Conservation (phyloP, 108 stramenopile species). For the Parmales sp. region DNA sequence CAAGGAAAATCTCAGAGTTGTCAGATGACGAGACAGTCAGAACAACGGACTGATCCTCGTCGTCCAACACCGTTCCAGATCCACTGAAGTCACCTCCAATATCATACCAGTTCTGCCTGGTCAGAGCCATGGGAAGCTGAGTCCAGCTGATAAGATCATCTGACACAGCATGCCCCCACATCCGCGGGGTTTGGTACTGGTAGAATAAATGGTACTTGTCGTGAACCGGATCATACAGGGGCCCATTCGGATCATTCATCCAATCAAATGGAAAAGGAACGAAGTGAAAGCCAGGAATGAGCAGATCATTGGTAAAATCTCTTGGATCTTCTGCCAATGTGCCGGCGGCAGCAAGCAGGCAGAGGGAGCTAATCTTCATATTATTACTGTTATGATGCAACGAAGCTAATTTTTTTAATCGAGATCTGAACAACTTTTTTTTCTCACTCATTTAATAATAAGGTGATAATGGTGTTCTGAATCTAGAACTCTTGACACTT, state of each 20-base stretch:
- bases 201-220: slow-evolving; percentile 17
- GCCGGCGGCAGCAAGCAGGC: too few species aligned
- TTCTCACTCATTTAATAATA: too few species aligned
- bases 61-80: slow-evolving; percentile 4
- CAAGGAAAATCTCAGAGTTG: slow-evolving; percentile 8
- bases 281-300: not conserved
- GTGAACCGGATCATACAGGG: slow-evolving; percentile 10
- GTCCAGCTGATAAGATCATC: slow-evolving; percentile 14
- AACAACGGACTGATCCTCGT: not conserved
- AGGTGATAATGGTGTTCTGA: too few species aligned
- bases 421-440: too few species aligned
- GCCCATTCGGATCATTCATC: slow-evolving; percentile 25
- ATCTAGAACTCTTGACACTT: too few species aligned
- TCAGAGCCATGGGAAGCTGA: slow-evolving; percentile 14
- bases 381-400: too few species aligned
- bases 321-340: too few species aligned
- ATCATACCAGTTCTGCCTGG: slow-evolving; percentile 15
- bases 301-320: too few species aligned
- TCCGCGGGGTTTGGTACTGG: slow-evolving; percentile 18
- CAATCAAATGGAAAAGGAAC: slow-evolving; percentile 10
- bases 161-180: slow-evolving; percentile 13
- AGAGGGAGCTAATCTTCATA: too few species aligned
- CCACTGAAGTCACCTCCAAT: slow-evolving; percentile 18
- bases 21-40: not conserved
- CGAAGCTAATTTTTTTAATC: too few species aligned